Evolutionary conservation across 2,329 filamentous ascomycete genomes (phyloP).

Genomic region (Alternaria gansuensis): DNA sequence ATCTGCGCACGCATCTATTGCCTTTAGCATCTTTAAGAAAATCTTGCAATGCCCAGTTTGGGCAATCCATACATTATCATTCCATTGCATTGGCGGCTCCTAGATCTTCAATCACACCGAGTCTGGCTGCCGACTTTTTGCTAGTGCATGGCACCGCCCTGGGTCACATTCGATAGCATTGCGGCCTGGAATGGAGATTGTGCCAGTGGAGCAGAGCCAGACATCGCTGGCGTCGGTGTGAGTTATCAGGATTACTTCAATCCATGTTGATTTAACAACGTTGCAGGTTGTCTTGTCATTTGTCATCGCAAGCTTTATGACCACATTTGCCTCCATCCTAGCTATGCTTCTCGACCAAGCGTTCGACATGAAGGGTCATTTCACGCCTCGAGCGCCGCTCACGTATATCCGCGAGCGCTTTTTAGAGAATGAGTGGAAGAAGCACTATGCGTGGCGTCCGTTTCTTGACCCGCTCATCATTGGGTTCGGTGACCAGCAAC

Average conservation of each 20-base stretch:
- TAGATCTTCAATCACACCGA: neutral
- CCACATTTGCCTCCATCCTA: constrained; percentile 42
- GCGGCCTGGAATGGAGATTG: constrained; percentile 34
- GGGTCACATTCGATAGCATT: constrained; percentile 41
- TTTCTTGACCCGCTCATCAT: constrained; percentile 47
- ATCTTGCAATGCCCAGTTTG: constrained; percentile 1
- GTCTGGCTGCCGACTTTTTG: neutral
- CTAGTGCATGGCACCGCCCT: constrained; percentile 39
- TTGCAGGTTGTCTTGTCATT: constrained; percentile 44
- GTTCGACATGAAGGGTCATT: constrained; percentile 39
- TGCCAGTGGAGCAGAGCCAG: constrained; percentile 38
- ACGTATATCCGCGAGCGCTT: constrained; percentile 38
- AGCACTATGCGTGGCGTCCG: constrained; percentile 42
- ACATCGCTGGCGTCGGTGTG: constrained; percentile 45
- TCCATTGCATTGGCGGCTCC: neutral
- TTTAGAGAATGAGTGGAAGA: constrained; percentile 42
- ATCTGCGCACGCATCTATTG: neutral
- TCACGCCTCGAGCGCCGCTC: constrained; percentile 32
- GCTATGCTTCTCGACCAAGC: constrained; percentile 48
- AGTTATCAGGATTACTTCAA: neutral
- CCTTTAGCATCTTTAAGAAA: neutral
- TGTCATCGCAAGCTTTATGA: constrained; percentile 43
- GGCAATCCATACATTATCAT: neutral
- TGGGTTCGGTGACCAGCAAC: constrained; percentile 44
- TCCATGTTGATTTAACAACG: neutral